A percentile compares a stretch with the other conserved stretches of the same genome.
Evolutionary conservation across 2,329 filamentous ascomycete genomes (phyloP).

Genomic region (Sporothrix brasiliensis): DNA sequence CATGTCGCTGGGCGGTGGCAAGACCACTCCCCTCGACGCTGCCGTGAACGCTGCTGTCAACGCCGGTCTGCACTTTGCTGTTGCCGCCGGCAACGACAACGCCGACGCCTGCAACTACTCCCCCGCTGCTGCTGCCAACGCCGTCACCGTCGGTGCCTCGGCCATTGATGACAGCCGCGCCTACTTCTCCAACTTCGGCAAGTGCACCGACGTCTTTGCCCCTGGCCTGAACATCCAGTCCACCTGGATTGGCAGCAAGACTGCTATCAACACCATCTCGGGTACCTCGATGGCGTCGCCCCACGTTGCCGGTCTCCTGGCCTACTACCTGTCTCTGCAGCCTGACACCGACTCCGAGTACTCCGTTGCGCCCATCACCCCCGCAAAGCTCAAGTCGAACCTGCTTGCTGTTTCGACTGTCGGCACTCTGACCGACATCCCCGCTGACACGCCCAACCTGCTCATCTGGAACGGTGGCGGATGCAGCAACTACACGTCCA

Average conservation of each 20-base stretch:
- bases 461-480: constrained; percentile 99
- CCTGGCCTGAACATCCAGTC: constrained; percentile 96
- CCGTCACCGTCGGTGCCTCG: constrained; percentile 93
- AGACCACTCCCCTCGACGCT: constrained; percentile 86
- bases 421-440: constrained; percentile 78
- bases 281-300: constrained; percentile 99
- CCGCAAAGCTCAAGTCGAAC: constrained; percentile 89
- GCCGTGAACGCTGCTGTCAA: constrained; percentile 93
- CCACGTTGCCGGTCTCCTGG: constrained; percentile 92
- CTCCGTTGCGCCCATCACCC: constrained; percentile 84
- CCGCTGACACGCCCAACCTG: constrained; percentile 84
- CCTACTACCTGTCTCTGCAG: constrained; percentile 97
- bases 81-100: constrained; percentile 98
- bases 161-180: constrained; percentile 92
- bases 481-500: constrained; percentile 84
- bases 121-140: constrained; percentile 85
- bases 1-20: constrained; percentile 98
- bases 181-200: constrained; percentile 99
- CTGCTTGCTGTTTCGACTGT: constrained; percentile 81
- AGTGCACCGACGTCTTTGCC: constrained; percentile 99
- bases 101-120: constrained; percentile 99
- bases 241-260: constrained; percentile 96
- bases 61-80: constrained; percentile 93
- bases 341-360: constrained; percentile 88
- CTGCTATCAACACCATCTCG: constrained; percentile 97